A percentile compares a stretch with the other conserved stretches of the same genome.
These are phyloP conservation scores for Gloeopeniophorella convolvens DNA, from an alignment of 768 basidiomycete genomes.

Conservation along the genomic window DNA sequence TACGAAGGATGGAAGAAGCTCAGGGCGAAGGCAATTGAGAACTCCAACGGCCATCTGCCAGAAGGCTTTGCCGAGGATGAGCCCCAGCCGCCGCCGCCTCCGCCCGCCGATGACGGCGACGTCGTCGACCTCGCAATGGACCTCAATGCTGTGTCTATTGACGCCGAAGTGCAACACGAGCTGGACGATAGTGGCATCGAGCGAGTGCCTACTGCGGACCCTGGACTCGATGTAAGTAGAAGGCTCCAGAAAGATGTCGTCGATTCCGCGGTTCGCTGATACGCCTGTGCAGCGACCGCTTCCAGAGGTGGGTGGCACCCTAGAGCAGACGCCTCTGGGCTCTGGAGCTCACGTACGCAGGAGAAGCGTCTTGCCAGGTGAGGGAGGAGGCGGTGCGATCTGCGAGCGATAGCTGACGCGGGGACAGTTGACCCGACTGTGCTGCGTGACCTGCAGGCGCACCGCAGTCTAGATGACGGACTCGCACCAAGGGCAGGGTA, in stretches of 20 bases:
- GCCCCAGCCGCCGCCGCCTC: conserved; percentile 71
- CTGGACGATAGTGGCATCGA: conserved; percentile 80
- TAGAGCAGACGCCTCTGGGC: conserved; percentile 43
- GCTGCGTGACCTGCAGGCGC: conserved; percentile 80
- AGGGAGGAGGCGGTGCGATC: neutral
- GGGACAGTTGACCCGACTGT: conserved; percentile 79
- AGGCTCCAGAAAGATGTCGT: conserved; percentile 22
- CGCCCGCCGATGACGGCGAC: conserved; percentile 76
- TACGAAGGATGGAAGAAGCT: conserved; percentile 89
- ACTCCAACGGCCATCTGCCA: conserved; percentile 66
- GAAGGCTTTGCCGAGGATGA: conserved; percentile 61
- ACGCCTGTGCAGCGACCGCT: conserved; percentile 46
- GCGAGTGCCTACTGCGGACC: conserved; percentile 88
- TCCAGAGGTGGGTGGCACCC: conserved; percentile 56
- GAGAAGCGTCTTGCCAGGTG: conserved; percentile 91
- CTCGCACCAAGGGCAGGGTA: conserved; percentile 7
- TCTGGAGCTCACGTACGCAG: conserved; percentile 80
- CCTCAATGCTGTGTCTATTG: conserved; percentile 76
- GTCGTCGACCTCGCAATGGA: conserved; percentile 88
- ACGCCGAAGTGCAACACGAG: conserved; percentile 56
- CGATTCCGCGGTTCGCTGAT: conserved; percentile 17
- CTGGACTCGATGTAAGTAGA: conserved; percentile 71
- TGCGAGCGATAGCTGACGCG: conserved; percentile 16
- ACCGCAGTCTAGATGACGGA: conserved; percentile 62
- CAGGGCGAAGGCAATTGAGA: conserved; percentile 67